These are phyloP conservation scores for Teratosphaeria pseudoeucalypti DNA, from an alignment of 2,329 filamentous ascomycete species.

Conservation along the genomic window DNA sequence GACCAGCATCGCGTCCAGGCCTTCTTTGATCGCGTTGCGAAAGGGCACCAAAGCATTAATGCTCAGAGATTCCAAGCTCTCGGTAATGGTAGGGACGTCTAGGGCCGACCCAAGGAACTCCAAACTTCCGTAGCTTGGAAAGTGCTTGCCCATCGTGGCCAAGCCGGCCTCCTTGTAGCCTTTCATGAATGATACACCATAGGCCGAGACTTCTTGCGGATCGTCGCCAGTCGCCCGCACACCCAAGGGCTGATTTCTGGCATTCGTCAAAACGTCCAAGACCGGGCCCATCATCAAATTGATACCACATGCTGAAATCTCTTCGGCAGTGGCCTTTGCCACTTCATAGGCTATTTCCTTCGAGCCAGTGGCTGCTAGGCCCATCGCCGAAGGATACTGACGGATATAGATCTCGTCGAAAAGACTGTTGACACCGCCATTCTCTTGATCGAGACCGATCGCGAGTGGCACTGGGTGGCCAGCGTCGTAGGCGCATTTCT, in stretches of 20 bases:
- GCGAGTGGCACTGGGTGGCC: constrained; percentile 81
- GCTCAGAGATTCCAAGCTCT: constrained; percentile 84
- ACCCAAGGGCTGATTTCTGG: constrained; percentile 78
- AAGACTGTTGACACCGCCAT: constrained; percentile 93
- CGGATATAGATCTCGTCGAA: constrained; percentile 94
- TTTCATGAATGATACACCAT: constrained; percentile 80
- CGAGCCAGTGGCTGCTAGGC: constrained; percentile 81
- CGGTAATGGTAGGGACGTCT: constrained; percentile 90
- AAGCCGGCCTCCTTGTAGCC: constrained; percentile 87
- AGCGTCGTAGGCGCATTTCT: constrained; percentile 81
- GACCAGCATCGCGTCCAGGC: constrained; percentile 90
- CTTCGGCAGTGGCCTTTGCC: constrained; percentile 84
- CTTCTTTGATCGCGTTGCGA: constrained; percentile 75
- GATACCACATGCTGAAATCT: constrained; percentile 84
- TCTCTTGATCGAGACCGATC: constrained; percentile 92
- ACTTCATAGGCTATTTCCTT: constrained; percentile 78
- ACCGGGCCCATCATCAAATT: constrained; percentile 94
- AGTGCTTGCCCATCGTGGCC: constrained; percentile 88
- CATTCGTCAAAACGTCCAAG: constrained; percentile 87
- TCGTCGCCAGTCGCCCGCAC: constrained; percentile 87
- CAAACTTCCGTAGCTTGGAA: constrained; percentile 89
- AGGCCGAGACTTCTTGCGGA: constrained; percentile 87
- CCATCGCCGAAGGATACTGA: constrained; percentile 96
- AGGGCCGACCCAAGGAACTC: constrained; percentile 85
- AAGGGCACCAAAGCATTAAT: constrained; percentile 88